These are phyloP conservation scores for Petrea volubilis DNA, from an alignment of 257 asterid species.

Conservation along the genomic window DNA sequence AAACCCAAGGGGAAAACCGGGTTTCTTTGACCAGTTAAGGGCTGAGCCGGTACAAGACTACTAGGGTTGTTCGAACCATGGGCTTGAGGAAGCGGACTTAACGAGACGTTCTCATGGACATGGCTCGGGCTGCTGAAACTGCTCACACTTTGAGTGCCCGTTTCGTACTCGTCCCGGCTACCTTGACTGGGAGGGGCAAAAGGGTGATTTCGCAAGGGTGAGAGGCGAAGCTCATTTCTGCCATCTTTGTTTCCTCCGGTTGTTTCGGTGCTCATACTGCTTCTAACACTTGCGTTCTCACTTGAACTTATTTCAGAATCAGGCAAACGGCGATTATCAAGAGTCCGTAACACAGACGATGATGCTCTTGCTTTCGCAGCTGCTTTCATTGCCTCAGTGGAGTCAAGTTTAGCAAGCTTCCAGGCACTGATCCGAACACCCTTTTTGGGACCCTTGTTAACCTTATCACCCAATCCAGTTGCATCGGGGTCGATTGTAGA, in stretches of 20 bases:
- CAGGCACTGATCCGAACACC: constrained; percentile 89
- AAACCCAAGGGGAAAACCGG: constrained; percentile 39
- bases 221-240: constrained; percentile 44
- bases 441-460: constrained; percentile 60
- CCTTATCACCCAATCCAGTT: constrained; percentile 51
- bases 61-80: constrained; percentile 39
- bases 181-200: constrained; percentile 81
- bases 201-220: constrained; percentile 52
- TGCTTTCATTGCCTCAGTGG: constrained; percentile 90
- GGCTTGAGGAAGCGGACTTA: constrained; percentile 87
- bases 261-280: constrained; percentile 85
- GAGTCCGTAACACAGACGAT: constrained; percentile 88
- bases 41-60: constrained; percentile 37
- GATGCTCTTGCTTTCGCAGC: constrained; percentile 99
- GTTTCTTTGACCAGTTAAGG: constrained; percentile 31
- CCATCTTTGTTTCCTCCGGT: constrained; percentile 58
- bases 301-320: constrained; percentile 90
- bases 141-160: constrained; percentile 83
- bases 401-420: constrained; percentile 94
- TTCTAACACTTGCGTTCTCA: constrained; percentile 70
- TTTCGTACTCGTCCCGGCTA: constrained; percentile 84
- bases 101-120: constrained; percentile 69
- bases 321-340: constrained; percentile 61
- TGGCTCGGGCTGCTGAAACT: constrained; percentile 93
- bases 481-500: constrained; percentile 98